phyloP scores from a whole-genome alignment of 352 stramenopile species.

The Phytophthora sp. region DNA sequence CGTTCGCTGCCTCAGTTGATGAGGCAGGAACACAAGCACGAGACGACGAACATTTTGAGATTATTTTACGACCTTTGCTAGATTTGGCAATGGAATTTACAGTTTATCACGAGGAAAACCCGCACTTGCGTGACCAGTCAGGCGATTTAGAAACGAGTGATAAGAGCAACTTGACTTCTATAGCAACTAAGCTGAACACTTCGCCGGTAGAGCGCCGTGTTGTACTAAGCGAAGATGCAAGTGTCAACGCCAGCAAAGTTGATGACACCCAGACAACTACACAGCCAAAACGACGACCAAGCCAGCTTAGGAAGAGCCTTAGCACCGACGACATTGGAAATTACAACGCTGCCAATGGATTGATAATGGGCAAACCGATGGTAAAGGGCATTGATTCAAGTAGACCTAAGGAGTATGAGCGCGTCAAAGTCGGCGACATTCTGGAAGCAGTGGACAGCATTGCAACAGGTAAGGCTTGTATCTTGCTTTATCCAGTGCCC shows the following conservation, averaged over 20 bases:
- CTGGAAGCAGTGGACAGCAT: constrained; percentile 79
- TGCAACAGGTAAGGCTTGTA: constrained; percentile 47
- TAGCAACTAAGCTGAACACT: constrained; percentile 41
- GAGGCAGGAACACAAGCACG: constrained; percentile 1
- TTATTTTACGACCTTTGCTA: constrained; percentile 58
- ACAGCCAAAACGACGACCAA: constrained; percentile 19
- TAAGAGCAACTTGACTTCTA: constrained; percentile 34
- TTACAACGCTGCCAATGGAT: constrained; percentile 39
- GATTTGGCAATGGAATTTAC: constrained; percentile 63
- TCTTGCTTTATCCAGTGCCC: background rate
- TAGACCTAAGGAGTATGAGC: constrained; percentile 44
- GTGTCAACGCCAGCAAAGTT: constrained; percentile 4
- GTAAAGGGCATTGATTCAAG: constrained; percentile 37
- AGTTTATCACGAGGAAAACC: constrained; percentile 61
- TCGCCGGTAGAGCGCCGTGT: constrained; percentile 36
- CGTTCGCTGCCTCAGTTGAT: background rate
- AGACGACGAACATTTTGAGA: constrained; percentile 54
- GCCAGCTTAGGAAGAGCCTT: constrained; percentile 52
- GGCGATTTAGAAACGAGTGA: constrained; percentile 1
- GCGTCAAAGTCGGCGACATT: constrained; percentile 65
- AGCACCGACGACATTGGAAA: constrained; percentile 63
- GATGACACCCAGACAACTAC: background rate
- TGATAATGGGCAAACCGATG: constrained; percentile 63
- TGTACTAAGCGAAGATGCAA: constrained; percentile 58
- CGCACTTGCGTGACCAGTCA: constrained; percentile 12